Base-by-base conservation (phyloP, 73 alveolate species). In the Paramecium tetraurelia region DNA sequence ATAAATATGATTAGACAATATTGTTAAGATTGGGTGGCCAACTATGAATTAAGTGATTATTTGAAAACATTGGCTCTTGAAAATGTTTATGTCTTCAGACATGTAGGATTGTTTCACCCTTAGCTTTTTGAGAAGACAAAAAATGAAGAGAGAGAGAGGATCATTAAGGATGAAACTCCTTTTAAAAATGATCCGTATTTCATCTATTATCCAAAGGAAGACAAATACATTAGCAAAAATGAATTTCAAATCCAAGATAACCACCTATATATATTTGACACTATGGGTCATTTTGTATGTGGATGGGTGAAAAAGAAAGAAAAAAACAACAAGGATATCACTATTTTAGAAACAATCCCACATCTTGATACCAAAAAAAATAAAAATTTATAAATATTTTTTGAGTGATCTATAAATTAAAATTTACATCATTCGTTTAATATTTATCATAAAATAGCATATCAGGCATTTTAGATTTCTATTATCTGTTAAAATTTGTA, bases 1-100 rank as follows among this genome's bases (percentile, higher is more conserved):
- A 7, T 33, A 12, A 0, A 68, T 4, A 72, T 1, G 7, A 12
- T 36, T 14, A 36, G 3, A 72, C 6, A 36, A 16, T 72, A 72
- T 36, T 33, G 46, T 72, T 0, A 4, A 35, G 86, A 72, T 35
- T 72, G 86, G 86, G 63, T 72, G 0, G 86, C 86, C 0, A 72
- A 72, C 38, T 72, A 35, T 72, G 86, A 72, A 20, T 36, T 72
- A 36, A 36, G 86, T 72, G 86, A 72, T 20, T 72, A 72, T 18
- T 8, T 72, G 33, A 36, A 40, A 72, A 12, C 22, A 12, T 18
- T 36, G n/a, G 12, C 20, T 0, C 16, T 72, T 4, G 36, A 31
- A 9, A 36, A 72, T 38, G 46, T 40, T 16, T 72, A 72, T 18
- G 14, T 72, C 7, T 72, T 72, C 57, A 72, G 86, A 18, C 40